phyloP scores from a whole-genome alignment of 1,284 basidiomycete genomes.

The Boletus holoroseus region DNA sequence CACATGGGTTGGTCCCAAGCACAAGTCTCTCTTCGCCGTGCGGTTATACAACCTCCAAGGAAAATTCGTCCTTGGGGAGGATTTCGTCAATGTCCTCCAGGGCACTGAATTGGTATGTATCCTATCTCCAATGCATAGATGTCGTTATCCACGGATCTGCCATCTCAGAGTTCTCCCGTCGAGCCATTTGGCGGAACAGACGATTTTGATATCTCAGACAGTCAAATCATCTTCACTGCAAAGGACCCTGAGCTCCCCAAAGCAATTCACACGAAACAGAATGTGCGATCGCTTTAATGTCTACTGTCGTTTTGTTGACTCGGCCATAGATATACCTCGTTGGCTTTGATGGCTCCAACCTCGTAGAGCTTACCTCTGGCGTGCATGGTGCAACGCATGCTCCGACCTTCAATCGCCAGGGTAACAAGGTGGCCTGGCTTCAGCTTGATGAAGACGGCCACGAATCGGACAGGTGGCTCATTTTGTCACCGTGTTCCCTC shows the following conservation, averaged over 20 bases:
- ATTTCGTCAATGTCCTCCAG: constrained; percentile 57
- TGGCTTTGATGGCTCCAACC: constrained; percentile 43
- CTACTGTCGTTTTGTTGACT: constrained; percentile 9
- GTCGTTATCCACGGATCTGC: constrained; percentile 7
- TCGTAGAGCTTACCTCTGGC: constrained; percentile 71
- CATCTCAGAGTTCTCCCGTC: constrained; percentile 59
- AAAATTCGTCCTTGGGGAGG: constrained; percentile 48
- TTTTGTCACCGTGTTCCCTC: neutral
- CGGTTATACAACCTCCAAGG: constrained; percentile 45
- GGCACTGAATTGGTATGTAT: constrained; percentile 57
- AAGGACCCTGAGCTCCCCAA: constrained; percentile 72
- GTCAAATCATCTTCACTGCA: constrained; percentile 74
- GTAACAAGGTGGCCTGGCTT: constrained; percentile 77
- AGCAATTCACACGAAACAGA: constrained; percentile 77
- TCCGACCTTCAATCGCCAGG: constrained; percentile 63
- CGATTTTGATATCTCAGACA: constrained; percentile 69
- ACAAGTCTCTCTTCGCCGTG: constrained; percentile 63
- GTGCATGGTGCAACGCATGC: constrained; percentile 75
- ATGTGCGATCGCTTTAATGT: constrained; percentile 39
- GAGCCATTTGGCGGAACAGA: constrained; percentile 77
- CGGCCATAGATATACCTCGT: constrained; percentile 59
- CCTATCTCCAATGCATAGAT: neutral
- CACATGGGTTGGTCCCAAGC: constrained; percentile 74
- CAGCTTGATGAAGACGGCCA: constrained; percentile 84
- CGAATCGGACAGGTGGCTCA: constrained; percentile 66